A percentile compares a stretch with the other conserved stretches of the same genome.
These are phyloP conservation scores for Saccharum hybrid DNA, from an alignment of 202 grass and related monocot species.

Conservation along the genomic window DNA sequence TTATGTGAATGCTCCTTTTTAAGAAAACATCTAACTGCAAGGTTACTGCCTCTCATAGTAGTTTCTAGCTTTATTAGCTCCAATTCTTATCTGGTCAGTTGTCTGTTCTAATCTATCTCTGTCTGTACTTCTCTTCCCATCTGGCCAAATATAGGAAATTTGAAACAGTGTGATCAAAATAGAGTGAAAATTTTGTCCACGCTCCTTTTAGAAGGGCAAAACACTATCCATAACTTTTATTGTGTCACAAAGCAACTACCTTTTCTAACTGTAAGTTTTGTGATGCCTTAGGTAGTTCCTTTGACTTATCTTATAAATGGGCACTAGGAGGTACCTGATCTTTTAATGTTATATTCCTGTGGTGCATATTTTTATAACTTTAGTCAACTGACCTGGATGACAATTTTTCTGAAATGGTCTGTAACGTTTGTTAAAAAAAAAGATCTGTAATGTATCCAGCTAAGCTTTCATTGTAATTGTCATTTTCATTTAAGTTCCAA, in stretches of 20 bases:
- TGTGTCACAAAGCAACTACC: not conserved
- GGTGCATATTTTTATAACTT: not conserved
- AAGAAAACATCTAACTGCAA: not conserved
- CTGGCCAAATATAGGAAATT: not conserved
- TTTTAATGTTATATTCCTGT: not conserved
- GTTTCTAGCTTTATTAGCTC: not conserved
- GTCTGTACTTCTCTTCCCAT: not conserved
- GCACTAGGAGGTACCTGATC: not conserved
- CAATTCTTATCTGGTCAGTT: not conserved
- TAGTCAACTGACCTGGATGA: not conserved
- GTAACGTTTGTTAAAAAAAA: not conserved
- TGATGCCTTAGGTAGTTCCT: not conserved
- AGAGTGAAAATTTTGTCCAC: not conserved
- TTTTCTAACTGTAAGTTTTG: not conserved
- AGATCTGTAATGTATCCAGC: not conserved
- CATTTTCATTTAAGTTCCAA: not conserved
- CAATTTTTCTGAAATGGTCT: conserved; percentile 3
- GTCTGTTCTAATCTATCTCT: not conserved
- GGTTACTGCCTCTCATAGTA: not conserved
- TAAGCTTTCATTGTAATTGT: not conserved
- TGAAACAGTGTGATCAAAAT: not conserved
- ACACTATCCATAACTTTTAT: not conserved
- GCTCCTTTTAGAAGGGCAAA: not conserved
- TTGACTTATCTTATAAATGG: not conserved
- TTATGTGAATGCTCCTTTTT: not conserved